Evolutionary conservation across 495 filamentous ascomycete species (phyloP), one percentile per base, ranked within the genome.

Genomic region (Diplogelasinospora grovesii): DNA sequence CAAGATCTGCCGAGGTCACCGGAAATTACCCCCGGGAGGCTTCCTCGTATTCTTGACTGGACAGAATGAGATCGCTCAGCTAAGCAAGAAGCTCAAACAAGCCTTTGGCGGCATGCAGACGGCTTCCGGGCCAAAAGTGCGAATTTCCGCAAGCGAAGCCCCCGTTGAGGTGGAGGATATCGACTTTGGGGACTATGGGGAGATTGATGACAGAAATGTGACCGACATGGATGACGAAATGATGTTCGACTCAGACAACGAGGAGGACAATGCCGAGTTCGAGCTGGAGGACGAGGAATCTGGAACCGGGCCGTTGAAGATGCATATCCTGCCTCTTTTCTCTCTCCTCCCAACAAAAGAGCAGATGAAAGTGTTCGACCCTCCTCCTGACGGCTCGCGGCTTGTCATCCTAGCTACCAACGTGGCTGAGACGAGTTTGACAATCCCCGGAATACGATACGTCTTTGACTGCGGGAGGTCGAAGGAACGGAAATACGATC

Each of bases 31-130:
- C 22, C 79, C 86, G 6, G 93, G 93, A 24, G 86, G 84, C 19
- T 86, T 99, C 61, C 77, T 99, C 35, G 90, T 99, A 8, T 99
- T 99, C 50, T 64, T 99, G 39, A 99, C 93, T 8, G 89, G 93
- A 8, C 87, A 95, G 54, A 84, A 85, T 40, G 93, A 99, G 53
- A 97, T 99, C 51, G 70, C 68, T 19, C 73, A 78, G 16, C 69
- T 99, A 5, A 78, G 81, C 33, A 90, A 88, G 56, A 74, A 73
- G 39, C 60, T 99, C 29, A 86, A 82, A 55, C 70, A 83, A 42
- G 68, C 78, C 4, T 92, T 93, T 51, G 75, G 63, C 16, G 59
- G 62, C 24, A 61, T 75, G 24, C 70, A 64, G 22, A 60, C 77
- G 21, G 60, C 62, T 4, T 54, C 66, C n/a, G 73, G 74, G 13